Evolutionary conservation across 1,284 basidiomycete species (phyloP).

Genomic region (Cerioporus squamosus): DNA sequence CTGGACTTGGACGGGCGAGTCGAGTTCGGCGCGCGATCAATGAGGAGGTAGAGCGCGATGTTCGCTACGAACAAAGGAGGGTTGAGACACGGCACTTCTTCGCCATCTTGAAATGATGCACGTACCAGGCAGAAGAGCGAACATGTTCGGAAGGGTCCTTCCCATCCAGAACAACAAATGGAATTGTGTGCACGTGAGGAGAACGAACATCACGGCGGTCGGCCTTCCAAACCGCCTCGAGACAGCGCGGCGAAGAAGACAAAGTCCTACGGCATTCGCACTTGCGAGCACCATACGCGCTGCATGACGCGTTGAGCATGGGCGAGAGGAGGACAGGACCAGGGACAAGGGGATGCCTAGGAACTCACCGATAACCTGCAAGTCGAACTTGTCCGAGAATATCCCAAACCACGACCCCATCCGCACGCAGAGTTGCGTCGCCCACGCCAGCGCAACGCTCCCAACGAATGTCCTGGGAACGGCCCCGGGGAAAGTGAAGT

Average conservation of each 20-base stretch:
- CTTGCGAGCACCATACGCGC: slow-evolving; percentile 80
- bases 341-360: too few relatives aligned
- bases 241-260: slow-evolving; percentile 67
- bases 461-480: slow-evolving; percentile 90
- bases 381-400: slow-evolving; percentile 55
- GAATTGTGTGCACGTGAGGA: slow-evolving; percentile 84
- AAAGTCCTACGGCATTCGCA: slow-evolving; percentile 68
- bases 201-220: slow-evolving; percentile 62
- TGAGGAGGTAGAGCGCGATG: slow-evolving; percentile 60
- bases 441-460: slow-evolving; percentile 64
- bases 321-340: neutral
- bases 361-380: slow-evolving; percentile 62
- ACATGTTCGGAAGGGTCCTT: slow-evolving; percentile 93
- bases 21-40: slow-evolving; percentile 51
- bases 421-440: slow-evolving; percentile 49
- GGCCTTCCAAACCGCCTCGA: slow-evolving; percentile 63
- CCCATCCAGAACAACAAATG: slow-evolving; percentile 94
- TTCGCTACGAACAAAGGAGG: slow-evolving; percentile 52
- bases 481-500: slow-evolving; percentile 87
- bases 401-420: slow-evolving; percentile 46
- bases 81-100: neutral
- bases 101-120: neutral
- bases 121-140: slow-evolving; percentile 82
- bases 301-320: neutral
- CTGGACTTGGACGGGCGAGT: slow-evolving; percentile 41